Conservation (phyloP, 2,329 filamentous ascomycete species). For the Aspergillus vadensis region DNA sequence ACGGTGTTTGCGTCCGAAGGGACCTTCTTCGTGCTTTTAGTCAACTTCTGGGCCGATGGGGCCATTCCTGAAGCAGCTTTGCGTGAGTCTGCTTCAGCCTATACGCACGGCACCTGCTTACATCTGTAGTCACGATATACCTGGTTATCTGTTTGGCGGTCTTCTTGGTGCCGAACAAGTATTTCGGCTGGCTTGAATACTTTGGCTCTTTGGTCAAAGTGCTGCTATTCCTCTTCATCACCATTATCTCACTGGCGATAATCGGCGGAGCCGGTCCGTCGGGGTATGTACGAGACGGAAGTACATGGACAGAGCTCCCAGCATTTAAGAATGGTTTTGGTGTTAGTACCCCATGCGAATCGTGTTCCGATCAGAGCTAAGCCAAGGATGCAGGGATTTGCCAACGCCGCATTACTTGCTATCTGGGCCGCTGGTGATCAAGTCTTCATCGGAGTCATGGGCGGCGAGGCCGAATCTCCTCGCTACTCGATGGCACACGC, state of each 20-base stretch:
- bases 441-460: constrained; percentile 39
- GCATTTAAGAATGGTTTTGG: constrained; percentile 40
- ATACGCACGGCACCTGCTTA: neutral
- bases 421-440: constrained; percentile 35
- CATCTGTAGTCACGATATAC: constrained; percentile 10
- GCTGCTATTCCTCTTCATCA: constrained; percentile 39
- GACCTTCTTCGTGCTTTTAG: constrained; percentile 13
- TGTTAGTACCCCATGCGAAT: neutral
- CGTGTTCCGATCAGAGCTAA: neutral
- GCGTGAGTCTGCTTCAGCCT: neutral
- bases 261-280: constrained; percentile 44
- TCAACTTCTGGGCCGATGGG: constrained; percentile 7
- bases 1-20: constrained; percentile 11
- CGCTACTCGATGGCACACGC: constrained; percentile 40
- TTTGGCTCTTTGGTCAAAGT: constrained; percentile 42
- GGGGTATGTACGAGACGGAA: constrained; percentile 34
- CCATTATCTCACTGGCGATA: constrained; percentile 41
- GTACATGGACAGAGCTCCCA: constrained; percentile 35
- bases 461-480: constrained; percentile 39
- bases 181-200: constrained; percentile 44
- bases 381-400: constrained; percentile 28
- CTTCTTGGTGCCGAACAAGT: constrained; percentile 31
- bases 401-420: constrained; percentile 33
- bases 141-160: constrained; percentile 22
- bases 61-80: constrained; percentile 9